A percentile compares a stretch with the other conserved stretches of the same genome.
Evolutionary conservation across 495 filamentous ascomycete genomes (phyloP).

Genomic region (Talaromyces ruber): DNA sequence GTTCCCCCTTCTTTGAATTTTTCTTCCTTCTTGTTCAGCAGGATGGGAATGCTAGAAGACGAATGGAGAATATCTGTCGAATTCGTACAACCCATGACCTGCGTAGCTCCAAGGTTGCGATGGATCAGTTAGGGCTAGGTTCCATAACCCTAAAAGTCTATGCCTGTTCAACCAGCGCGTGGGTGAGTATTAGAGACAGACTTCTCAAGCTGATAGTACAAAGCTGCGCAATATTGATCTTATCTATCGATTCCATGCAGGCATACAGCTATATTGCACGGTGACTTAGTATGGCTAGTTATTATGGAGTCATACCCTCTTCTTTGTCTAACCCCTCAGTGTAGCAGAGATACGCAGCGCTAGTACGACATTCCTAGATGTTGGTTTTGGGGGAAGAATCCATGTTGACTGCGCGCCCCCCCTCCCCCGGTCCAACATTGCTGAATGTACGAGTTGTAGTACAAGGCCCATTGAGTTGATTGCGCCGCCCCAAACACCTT

Average conservation of each 20-base stretch:
- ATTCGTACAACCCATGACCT: too few species aligned
- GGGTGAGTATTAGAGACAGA: neutral
- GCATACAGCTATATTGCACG: neutral
- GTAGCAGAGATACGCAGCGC: neutral
- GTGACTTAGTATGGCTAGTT: too few species aligned
- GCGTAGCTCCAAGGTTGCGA: neutral
- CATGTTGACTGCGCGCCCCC: neutral
- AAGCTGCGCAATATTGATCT: neutral
- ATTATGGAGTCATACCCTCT: neutral
- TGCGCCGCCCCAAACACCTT: neutral
- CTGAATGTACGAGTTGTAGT: neutral
- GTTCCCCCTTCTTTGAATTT: neutral
- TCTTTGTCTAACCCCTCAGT: neutral
- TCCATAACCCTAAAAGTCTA: neutral
- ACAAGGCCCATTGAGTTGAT: neutral
- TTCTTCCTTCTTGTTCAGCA: neutral
- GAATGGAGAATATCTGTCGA: neutral
- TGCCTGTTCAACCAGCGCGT: too few species aligned
- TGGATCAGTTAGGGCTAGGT: neutral
- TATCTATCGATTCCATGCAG: neutral
- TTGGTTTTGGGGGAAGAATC: neutral
- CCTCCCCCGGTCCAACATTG: neutral
- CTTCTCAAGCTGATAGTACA: neutral
- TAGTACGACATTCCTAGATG: neutral
- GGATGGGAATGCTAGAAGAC: neutral